Evolutionary conservation across 306 rosid species (phyloP).

Genomic region (Cucurbita ficifolia): DNA sequence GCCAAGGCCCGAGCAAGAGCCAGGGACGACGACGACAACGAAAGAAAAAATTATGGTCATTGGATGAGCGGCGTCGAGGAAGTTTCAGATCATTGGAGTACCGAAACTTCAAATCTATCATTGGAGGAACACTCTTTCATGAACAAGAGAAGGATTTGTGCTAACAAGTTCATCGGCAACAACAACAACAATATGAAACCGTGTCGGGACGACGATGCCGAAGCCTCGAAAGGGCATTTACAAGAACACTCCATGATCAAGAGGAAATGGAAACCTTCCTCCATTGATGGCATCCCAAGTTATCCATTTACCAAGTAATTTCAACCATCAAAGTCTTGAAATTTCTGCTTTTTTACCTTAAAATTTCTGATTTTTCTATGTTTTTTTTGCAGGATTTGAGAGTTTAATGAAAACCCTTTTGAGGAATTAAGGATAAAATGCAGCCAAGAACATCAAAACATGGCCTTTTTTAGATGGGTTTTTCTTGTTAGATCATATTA

Average conservation of each 20-base stretch:
- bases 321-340: neutral
- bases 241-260: neutral
- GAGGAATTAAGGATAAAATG: neutral
- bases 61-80: neutral
- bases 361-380: neutral
- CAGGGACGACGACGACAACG: conserved; percentile 19
- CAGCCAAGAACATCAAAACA: neutral
- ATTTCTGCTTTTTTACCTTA: neutral
- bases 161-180: neutral
- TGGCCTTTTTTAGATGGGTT: neutral
- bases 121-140: neutral
- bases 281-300: conserved; percentile 18
- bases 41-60: neutral
- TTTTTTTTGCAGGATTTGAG: neutral
- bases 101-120: neutral
- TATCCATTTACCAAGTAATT: neutral
- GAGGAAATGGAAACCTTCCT: conserved; percentile 3
- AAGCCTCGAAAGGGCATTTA: neutral
- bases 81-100: neutral
- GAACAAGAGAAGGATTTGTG: neutral
- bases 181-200: neutral
- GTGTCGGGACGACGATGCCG: neutral
- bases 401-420: neutral
- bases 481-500: neutral
- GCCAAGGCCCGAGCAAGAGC: conserved; percentile 76